phyloP scores from a whole-genome alignment of 1,284 basidiomycete species.

The Stygiomarasmius scandens region DNA sequence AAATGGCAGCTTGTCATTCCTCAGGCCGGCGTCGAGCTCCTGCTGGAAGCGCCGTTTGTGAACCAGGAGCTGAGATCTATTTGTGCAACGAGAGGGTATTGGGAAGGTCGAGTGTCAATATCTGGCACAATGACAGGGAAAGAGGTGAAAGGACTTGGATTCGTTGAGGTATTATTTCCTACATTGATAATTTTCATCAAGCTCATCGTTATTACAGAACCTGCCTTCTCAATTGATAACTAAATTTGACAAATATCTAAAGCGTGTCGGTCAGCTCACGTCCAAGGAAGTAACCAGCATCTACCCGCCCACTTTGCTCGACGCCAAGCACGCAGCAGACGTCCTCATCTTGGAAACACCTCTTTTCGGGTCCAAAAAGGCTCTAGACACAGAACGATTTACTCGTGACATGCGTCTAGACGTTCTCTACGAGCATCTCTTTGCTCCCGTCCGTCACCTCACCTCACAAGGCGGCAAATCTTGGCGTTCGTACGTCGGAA shows the following conservation, averaged over 20 bases:
- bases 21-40: background rate
- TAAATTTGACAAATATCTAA: conserved; percentile 1
- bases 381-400: background rate
- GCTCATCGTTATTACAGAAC: background rate
- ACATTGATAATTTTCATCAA: no score
- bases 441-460: conserved; percentile 4
- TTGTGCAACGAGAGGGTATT: background rate
- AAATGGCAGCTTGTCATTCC: conserved; percentile 1
- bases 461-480: conserved; percentile 4
- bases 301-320: background rate
- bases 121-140: background rate
- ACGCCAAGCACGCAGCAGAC: background rate
- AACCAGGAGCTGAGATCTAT: conserved; percentile 3
- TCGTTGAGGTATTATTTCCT: conserved; percentile 2
- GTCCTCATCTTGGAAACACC: background rate
- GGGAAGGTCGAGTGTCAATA: conserved; percentile 1
- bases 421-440: background rate
- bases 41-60: background rate
- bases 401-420: background rate
- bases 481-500: conserved; percentile 1
- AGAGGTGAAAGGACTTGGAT: background rate
- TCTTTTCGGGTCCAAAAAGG: background rate
- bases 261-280: background rate
- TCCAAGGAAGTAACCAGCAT: background rate
- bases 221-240: background rate